A percentile compares a stretch with the other conserved stretches of the same genome.
These are phyloP conservation scores for Dunaliella sp. DNA, from an alignment of 139 green algal genomes.

Conservation along the genomic window DNA sequence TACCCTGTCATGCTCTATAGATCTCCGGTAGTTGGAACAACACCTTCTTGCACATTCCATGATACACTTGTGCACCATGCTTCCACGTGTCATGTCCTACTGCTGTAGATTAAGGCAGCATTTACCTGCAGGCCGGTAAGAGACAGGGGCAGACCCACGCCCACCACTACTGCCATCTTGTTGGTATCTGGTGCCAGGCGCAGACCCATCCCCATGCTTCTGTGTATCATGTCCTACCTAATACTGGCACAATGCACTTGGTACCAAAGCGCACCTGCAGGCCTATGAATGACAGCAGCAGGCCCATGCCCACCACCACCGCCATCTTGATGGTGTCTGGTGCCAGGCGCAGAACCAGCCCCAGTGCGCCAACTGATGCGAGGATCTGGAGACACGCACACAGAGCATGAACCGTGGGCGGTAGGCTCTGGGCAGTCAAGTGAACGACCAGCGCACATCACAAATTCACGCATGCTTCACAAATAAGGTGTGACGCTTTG, in stretches of 20 bases:
- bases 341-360: conserved; percentile 38
- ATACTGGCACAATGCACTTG: background rate
- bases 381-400: conserved; percentile 19
- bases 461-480: no score
- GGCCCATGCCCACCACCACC: conserved; percentile 50
- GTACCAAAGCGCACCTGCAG: conserved; percentile 24
- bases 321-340: conserved; percentile 55
- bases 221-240: background rate
- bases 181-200: conserved; percentile 46
- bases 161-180: conserved; percentile 33
- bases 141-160: conserved; percentile 44
- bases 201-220: conserved; percentile 43
- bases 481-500: no score
- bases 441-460: no score
- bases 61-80: no score
- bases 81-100: no score
- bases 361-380: conserved; percentile 33
- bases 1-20: no score
- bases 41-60: no score
- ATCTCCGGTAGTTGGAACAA: no score
- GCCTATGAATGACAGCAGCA: conserved; percentile 53
- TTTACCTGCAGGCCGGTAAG: conserved; percentile 40
- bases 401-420: no score
- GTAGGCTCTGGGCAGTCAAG: no score
- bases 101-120: no score